Conservation (phyloP, 1,139 yeast species). For the Petasospora rhodanensis region DNA sequence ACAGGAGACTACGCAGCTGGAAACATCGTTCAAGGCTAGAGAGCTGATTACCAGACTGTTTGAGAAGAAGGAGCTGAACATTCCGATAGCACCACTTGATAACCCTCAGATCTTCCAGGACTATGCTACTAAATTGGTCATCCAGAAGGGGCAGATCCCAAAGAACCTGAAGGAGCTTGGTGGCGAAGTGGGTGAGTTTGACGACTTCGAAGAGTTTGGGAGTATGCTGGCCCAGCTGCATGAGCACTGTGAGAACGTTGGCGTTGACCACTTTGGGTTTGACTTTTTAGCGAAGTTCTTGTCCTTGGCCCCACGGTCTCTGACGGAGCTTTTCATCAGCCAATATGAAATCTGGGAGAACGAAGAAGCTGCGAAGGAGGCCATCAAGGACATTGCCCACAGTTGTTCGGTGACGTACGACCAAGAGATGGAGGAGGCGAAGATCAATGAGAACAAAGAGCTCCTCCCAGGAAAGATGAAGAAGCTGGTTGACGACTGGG, state of each 20-base stretch:
- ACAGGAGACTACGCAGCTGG: no score
- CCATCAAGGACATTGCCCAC: slow-evolving; percentile 12
- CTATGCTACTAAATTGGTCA: slow-evolving; percentile 13
- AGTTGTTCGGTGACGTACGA: slow-evolving; percentile 12
- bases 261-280: no score
- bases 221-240: slow-evolving; percentile 47
- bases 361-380: slow-evolving; percentile 8
- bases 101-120: slow-evolving; percentile 12
- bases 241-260: slow-evolving; percentile 33
- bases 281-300: no score
- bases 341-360: slow-evolving; percentile 1
- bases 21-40: no score
- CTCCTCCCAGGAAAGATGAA: slow-evolving; percentile 8
- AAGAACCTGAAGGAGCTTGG: no score
- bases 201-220: slow-evolving; percentile 41
- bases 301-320: no score
- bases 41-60: no score
- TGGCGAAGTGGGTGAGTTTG: slow-evolving; percentile 25
- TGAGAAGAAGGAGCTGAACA: no score
- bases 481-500: slow-evolving; percentile 19
- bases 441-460: slow-evolving; percentile 4
- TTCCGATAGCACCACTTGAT: no score
- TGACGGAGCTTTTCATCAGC: slow-evolving; percentile 1
- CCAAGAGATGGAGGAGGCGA: slow-evolving; percentile 7
- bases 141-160: no score